These are phyloP conservation scores for Pythium myriotylum DNA, from an alignment of 352 stramenopile species.

Conservation along the genomic window DNA sequence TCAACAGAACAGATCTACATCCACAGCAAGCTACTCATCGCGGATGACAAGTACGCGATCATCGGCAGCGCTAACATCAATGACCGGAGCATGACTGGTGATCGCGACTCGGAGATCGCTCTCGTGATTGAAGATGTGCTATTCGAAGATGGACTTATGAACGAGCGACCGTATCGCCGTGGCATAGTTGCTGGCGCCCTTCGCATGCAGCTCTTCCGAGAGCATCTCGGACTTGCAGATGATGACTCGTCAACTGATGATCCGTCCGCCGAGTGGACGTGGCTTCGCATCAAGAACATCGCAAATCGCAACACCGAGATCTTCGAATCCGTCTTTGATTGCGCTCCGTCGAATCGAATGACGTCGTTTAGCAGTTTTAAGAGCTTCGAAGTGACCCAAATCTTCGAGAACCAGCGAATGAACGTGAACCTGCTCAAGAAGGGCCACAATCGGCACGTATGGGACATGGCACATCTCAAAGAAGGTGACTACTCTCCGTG, in stretches of 20 bases:
- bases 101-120: constrained; percentile 88
- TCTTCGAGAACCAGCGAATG: constrained; percentile 88
- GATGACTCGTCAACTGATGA: constrained; percentile 61
- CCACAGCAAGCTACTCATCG: constrained; percentile 90
- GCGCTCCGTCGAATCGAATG: constrained; percentile 80
- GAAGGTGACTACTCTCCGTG: constrained; percentile 83
- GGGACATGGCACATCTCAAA: constrained; percentile 77
- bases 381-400: constrained; percentile 79
- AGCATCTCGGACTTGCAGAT: constrained; percentile 74
- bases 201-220: constrained; percentile 79
- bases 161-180: constrained; percentile 66
- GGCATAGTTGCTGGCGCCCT: constrained; percentile 64
- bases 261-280: constrained; percentile 61
- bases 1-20: constrained; percentile 93
- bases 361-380: constrained; percentile 77
- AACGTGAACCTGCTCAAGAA: constrained; percentile 64
- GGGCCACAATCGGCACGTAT: constrained; percentile 58
- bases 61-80: constrained; percentile 96
- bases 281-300: constrained; percentile 58
- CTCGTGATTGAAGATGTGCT: constrained; percentile 84
- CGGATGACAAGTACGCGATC: constrained; percentile 90
- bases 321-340: constrained; percentile 85
- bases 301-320: constrained; percentile 74
- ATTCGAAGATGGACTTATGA: constrained; percentile 78
- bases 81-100: constrained; percentile 92